phyloP scores from a whole-genome alignment of 2,329 filamentous ascomycete species.

The Aspergillus phoenicis region DNA sequence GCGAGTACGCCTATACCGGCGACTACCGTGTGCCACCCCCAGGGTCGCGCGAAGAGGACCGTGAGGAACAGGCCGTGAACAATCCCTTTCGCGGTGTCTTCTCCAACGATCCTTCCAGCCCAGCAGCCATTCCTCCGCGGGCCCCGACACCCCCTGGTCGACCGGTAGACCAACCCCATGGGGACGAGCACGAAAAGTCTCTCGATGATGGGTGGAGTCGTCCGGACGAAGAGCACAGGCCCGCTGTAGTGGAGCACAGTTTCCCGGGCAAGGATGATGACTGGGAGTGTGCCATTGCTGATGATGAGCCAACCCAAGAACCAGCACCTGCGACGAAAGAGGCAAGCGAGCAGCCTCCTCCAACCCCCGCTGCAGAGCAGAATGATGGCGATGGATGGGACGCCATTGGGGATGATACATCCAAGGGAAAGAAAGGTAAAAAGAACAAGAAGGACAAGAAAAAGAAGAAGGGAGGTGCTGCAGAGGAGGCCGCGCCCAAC shows the following conservation, averaged over 20 bases:
- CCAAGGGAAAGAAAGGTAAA: conserved; percentile 30
- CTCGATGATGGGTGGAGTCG: conserved; percentile 1
- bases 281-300: conserved; percentile 10
- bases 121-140: conserved; percentile 1
- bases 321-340: neutral
- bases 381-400: conserved; percentile 5
- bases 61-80: conserved; percentile 18
- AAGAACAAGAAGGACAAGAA: conserved; percentile 35
- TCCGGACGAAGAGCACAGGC: neutral
- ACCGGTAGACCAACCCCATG: neutral
- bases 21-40: conserved; percentile 46
- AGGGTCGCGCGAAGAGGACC: conserved; percentile 24
- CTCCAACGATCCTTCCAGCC: conserved; percentile 15
- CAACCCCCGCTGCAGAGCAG: conserved; percentile 7
- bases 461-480: conserved; percentile 27
- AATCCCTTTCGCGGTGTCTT: conserved; percentile 20
- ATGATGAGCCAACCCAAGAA: conserved; percentile 10
- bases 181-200: neutral
- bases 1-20: conserved; percentile 54
- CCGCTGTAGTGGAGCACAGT: neutral
- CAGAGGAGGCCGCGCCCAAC: conserved; percentile 30
- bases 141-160: conserved; percentile 5
- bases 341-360: conserved; percentile 7
- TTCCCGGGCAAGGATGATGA: conserved; percentile 1
- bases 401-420: conserved; percentile 6